Evolutionary conservation across 2,329 filamentous ascomycete genomes (phyloP).

Genomic region (Shiraia sp.): DNA sequence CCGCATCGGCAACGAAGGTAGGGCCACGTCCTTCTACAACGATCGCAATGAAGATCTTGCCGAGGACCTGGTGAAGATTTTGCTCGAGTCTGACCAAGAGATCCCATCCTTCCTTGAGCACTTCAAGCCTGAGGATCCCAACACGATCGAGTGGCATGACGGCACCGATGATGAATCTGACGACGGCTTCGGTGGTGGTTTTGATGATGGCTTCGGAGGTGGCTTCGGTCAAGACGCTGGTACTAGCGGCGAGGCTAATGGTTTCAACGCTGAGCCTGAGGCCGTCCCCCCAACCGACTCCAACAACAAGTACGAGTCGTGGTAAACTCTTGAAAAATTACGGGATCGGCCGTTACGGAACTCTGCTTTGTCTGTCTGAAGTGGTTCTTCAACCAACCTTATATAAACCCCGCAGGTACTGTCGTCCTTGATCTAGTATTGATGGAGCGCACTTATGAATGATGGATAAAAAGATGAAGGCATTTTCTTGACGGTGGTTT

Average conservation of each 20-base stretch:
- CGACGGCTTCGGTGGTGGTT: slow-evolving; percentile 20
- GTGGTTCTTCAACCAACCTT: background rate
- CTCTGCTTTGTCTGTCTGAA: background rate
- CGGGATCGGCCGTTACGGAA: too few species aligned
- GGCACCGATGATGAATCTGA: slow-evolving; percentile 48
- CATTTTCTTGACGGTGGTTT: slow-evolving; percentile 17
- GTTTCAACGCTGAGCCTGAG: slow-evolving; percentile 13
- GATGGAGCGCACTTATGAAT: slow-evolving; percentile 4
- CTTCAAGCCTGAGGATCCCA: slow-evolving; percentile 62
- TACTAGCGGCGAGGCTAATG: slow-evolving; percentile 5
- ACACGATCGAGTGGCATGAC: slow-evolving; percentile 57
- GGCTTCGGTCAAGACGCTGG: too few species aligned
- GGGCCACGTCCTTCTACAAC: slow-evolving; percentile 88
- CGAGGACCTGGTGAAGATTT: slow-evolving; percentile 73
- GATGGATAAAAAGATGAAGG: too few species aligned
- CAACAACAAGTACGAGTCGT: background rate
- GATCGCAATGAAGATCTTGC: slow-evolving; percentile 75
- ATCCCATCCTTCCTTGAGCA: slow-evolving; percentile 80
- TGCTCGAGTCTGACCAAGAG: slow-evolving; percentile 77
- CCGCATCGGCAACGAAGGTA: slow-evolving; percentile 83
- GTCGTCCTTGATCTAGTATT: background rate
- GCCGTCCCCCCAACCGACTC: too few species aligned
- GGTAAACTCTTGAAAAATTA: too few species aligned
- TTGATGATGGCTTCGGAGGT: slow-evolving; percentile 11
- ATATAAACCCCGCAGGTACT: background rate